phyloP scores from a whole-genome alignment of 2,329 filamentous ascomycete species.

The Xenosphaeropsis pyriputrescens region DNA sequence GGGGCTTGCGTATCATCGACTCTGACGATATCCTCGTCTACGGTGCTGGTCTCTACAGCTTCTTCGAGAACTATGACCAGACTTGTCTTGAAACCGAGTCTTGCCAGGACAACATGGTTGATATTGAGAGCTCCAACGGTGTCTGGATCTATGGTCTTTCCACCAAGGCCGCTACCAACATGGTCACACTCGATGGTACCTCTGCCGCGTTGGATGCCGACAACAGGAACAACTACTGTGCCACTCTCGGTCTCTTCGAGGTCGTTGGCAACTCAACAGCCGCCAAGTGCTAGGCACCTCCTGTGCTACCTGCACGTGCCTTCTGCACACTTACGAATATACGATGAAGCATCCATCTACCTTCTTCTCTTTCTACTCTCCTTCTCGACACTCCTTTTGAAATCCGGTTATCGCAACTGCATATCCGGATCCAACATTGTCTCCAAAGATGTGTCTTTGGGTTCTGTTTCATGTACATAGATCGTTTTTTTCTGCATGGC shows the following conservation, averaged over 20 bases:
- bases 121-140: conserved; percentile 44
- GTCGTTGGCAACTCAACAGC: conserved; percentile 1
- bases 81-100: conserved; percentile 49
- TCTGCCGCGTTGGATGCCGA: conserved; percentile 37
- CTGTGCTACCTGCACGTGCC: too few relatives aligned
- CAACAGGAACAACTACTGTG: conserved; percentile 53
- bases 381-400: too few relatives aligned
- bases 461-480: too few relatives aligned
- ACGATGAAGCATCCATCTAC: too few relatives aligned
- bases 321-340: too few relatives aligned
- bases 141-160: conserved; percentile 54
- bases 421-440: too few relatives aligned
- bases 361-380: too few relatives aligned
- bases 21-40: conserved; percentile 55
- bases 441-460: too few relatives aligned
- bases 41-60: conserved; percentile 64
- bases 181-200: conserved; percentile 49
- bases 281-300: too few relatives aligned
- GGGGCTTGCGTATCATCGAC: conserved; percentile 58
- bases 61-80: conserved; percentile 72
- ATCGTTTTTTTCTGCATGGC: too few relatives aligned
- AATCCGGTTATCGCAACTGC: too few relatives aligned
- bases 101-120: conserved; percentile 69
- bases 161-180: conserved; percentile 63
- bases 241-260: conserved; percentile 38